Base-by-base conservation (phyloP, 345 rosid genomes). In the Diplotaxis tenuifolia region DNA sequence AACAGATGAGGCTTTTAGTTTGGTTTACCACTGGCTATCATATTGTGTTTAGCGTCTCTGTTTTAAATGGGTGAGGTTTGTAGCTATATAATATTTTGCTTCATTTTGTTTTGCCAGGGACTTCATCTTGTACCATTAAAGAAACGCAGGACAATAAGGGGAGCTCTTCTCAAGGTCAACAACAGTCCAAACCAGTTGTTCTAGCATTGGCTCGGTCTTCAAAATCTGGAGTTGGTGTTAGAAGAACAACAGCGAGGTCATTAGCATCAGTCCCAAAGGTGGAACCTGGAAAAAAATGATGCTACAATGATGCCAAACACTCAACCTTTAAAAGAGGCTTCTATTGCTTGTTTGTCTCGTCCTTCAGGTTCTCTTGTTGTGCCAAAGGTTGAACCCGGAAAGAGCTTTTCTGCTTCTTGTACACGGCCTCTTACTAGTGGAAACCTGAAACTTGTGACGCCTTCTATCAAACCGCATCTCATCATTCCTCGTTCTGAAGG, bases 251-350 rank as follows among this genome's bases (percentile, higher is more conserved):
- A 18, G 38, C 34, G 22, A 83, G 78, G 73, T 65, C 96, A 53
- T 78, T 83, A 60, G 81, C 82, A 52, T 82, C 87, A 18, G 76
- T 82, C 68, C 83, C 83, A 52, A 85, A 83, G 83, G 85, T 82
- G 68, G 83, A 88, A 60, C 57, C 79, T 62, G 74, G n/a, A n/a
- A n/a, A n/a, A n/a, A n/a, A n/a, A n/a, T n/a, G n/a, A n/a, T n/a
- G n/a, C n/a, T n/a, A n/a, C n/a, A n/a, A n/a, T n/a, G n/a, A n/a
- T n/a, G n/a, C n/a, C n/a, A n/a, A n/a, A n/a, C n/a, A n/a, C n/a
- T n/a, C n/a, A n/a, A n/a, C n/a, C n/a, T n/a, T n/a, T 29, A 10
- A 62, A 42, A 62, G 20, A 20, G 40, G 65, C 19, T 27, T 62
- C 74, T 9, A 7, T 47, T 25, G 45, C 62, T 10, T 57, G 36